Evolutionary conservation across 176 grass and related monocot genomes (phyloP).

Genomic region (Themeda triandra): DNA sequence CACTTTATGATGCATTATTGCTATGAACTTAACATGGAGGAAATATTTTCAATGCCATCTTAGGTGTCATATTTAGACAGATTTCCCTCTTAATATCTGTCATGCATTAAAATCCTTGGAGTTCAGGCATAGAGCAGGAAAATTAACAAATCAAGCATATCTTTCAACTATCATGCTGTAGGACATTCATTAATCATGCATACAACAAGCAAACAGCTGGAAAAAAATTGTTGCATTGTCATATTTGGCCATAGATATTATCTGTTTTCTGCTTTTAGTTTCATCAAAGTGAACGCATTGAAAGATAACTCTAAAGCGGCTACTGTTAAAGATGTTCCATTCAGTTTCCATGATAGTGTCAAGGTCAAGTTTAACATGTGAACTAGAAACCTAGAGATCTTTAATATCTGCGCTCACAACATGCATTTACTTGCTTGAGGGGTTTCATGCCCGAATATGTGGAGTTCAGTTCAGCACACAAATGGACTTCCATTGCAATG

Average conservation of each 20-base stretch:
- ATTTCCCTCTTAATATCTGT: neutral
- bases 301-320: neutral
- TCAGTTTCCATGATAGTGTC: neutral
- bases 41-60: neutral
- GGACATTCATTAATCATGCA: neutral
- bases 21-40: neutral
- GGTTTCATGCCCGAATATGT: neutral
- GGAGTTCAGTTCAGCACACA: neutral
- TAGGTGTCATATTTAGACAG: neutral
- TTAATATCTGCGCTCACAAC: neutral
- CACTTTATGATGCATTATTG: neutral
- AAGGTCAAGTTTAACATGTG: neutral
- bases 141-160: conserved; percentile 5
- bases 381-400: neutral
- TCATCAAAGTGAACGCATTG: neutral
- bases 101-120: neutral
- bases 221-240: neutral
- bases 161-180: neutral
- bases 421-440: neutral
- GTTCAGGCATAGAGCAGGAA: neutral
- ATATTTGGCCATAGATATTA: neutral
- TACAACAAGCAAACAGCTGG: neutral
- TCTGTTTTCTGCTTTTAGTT: neutral
- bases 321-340: neutral
- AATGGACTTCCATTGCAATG: neutral